Conservation (phyloP, 208 protist genomes). For the Leishmania gerbilli region DNA sequence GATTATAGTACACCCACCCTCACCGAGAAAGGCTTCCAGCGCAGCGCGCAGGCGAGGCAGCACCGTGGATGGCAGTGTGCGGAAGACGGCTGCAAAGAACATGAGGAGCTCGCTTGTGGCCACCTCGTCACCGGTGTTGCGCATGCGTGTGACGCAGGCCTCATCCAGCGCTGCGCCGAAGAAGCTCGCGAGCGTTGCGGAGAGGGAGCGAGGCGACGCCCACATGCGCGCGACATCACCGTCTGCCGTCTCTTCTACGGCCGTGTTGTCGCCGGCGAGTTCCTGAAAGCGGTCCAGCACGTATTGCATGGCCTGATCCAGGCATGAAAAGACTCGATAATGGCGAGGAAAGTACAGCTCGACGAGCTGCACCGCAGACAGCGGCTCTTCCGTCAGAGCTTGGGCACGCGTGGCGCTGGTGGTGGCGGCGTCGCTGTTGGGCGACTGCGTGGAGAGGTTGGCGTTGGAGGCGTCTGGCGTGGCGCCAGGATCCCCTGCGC, state of each 20-base stretch:
- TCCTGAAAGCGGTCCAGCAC: slow-evolving; percentile 2
- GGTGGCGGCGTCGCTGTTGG: background rate
- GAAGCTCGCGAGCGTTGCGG: slow-evolving; percentile 4
- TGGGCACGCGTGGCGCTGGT: slow-evolving; percentile 10
- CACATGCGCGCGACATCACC: background rate
- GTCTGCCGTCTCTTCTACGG: background rate
- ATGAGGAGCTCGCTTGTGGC: slow-evolving; percentile 50
- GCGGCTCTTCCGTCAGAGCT: background rate
- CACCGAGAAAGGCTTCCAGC: slow-evolving; percentile 33
- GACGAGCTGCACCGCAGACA: slow-evolving; percentile 16
- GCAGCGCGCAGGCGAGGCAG: slow-evolving; percentile 29
- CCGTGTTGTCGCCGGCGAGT: background rate
- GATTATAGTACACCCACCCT: slow-evolving; percentile 24
- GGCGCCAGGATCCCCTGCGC: slow-evolving; percentile 1
- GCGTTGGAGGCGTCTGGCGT: background rate
- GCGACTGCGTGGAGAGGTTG: background rate
- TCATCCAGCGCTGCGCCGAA: slow-evolving; percentile 25
- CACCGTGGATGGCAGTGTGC: slow-evolving; percentile 16
- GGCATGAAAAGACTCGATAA: slow-evolving; percentile 29
- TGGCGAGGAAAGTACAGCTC: slow-evolving; percentile 51
- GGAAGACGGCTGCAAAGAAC: slow-evolving; percentile 49
- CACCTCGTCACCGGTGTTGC: slow-evolving; percentile 18
- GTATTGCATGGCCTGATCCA: slow-evolving; percentile 43
- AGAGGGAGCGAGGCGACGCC: background rate
- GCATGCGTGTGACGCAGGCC: slow-evolving; percentile 9